Evolutionary conservation across 495 filamentous ascomycete genomes (phyloP).

Genomic region (Jackrogersella minutella): DNA sequence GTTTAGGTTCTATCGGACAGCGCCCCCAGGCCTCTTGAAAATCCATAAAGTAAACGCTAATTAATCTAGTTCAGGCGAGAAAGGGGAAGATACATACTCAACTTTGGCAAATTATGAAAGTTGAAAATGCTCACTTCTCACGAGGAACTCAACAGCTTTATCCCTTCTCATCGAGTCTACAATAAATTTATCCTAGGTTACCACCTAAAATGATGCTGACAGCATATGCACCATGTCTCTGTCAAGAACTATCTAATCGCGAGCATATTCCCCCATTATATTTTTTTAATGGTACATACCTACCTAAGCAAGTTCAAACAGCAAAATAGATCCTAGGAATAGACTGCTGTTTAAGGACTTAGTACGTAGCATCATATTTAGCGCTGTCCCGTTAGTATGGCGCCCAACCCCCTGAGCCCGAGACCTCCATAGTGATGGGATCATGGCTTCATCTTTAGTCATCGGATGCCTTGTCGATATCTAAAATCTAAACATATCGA

Average conservation of each 20-base stretch:
- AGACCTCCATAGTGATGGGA: neutral
- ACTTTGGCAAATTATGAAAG: neutral
- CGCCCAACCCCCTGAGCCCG: neutral
- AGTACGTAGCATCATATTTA: neutral
- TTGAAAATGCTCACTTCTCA: neutral
- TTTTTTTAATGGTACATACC: too few relatives aligned
- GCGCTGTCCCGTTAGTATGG: conserved; percentile 10
- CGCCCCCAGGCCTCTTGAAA: neutral
- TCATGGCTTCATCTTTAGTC: neutral
- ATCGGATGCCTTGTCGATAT: neutral
- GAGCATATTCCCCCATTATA: neutral
- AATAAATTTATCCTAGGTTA: neutral
- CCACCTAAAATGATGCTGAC: neutral
- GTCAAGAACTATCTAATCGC: neutral
- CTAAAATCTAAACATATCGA: neutral
- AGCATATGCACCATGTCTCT: neutral
- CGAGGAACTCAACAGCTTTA: neutral
- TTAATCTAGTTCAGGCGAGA: neutral
- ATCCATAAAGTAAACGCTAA: neutral
- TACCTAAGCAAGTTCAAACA: too few relatives aligned
- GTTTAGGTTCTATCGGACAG: neutral
- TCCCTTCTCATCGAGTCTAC: neutral
- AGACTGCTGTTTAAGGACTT: neutral
- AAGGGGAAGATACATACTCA: too few relatives aligned
- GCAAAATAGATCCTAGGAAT: too few relatives aligned